These are phyloP conservation scores for Starmera pachycereana DNA, from an alignment of 805 yeast species.

Conservation along the genomic window DNA sequence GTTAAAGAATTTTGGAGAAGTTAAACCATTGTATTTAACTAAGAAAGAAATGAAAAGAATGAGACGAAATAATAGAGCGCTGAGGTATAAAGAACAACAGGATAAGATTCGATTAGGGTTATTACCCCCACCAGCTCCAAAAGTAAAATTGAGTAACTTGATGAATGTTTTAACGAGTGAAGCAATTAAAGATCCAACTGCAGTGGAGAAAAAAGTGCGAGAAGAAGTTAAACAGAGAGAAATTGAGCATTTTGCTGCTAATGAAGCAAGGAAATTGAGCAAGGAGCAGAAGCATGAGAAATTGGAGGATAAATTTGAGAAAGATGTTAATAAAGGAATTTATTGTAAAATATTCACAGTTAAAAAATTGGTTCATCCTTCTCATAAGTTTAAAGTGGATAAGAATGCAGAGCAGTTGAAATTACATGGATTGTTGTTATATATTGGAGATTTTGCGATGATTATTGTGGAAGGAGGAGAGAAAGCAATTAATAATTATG, in stretches of 20 bases:
- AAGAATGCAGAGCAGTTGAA: constrained; percentile 67
- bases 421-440: constrained; percentile 48
- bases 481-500: constrained; percentile 50
- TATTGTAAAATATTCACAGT: constrained; percentile 51
- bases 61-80: constrained; percentile 59
- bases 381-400: constrained; percentile 65
- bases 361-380: constrained; percentile 44
- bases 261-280: constrained; percentile 51
- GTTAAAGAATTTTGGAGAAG: constrained; percentile 33
- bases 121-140: constrained; percentile 83
- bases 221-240: constrained; percentile 57
- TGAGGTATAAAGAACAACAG: constrained; percentile 56
- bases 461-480: constrained; percentile 70
- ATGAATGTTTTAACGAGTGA: constrained; percentile 82
- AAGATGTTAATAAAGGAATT: constrained; percentile 43
- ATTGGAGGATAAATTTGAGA: constrained; percentile 30
- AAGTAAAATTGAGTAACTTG: constrained; percentile 73
- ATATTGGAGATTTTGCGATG: constrained; percentile 35
- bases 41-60: constrained; percentile 67
- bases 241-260: constrained; percentile 45
- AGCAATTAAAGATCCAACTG: constrained; percentile 82
- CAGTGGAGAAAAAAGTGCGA: constrained; percentile 63
- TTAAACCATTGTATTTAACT: constrained; percentile 50
- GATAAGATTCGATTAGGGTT: constrained; percentile 73
- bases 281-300: constrained; percentile 49